Percentiles rank a stretch among this genome's conserved stretches.
Evolutionary conservation across 768 basidiomycete species (phyloP).

Genomic region (Mrakia gelida): DNA sequence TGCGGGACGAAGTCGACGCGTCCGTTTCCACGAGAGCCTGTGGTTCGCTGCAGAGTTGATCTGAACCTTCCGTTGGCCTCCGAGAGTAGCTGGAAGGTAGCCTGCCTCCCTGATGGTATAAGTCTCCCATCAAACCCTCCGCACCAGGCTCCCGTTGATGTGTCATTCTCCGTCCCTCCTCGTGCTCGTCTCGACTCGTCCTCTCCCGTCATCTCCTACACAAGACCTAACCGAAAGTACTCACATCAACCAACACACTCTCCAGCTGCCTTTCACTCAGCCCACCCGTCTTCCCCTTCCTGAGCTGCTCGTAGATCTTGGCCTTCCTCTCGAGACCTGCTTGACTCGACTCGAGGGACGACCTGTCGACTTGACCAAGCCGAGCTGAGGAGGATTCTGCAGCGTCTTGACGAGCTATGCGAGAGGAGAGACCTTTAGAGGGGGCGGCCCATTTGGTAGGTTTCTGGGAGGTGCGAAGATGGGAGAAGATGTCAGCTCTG

Average conservation of each 20-base stretch:
- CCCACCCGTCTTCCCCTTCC: conserved; percentile 72
- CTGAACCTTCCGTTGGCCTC: too few relatives aligned
- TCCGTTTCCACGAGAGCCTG: too few relatives aligned
- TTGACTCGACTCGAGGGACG: conserved; percentile 67
- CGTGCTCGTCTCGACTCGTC: neutral
- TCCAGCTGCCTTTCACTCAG: conserved; percentile 70
- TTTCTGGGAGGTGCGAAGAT: conserved; percentile 53
- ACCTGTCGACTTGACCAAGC: conserved; percentile 51
- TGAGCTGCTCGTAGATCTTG: conserved; percentile 71
- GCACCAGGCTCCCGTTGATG: too few relatives aligned
- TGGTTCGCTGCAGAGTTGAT: too few relatives aligned
- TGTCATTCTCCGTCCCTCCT: neutral
- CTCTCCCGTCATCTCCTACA: too few relatives aligned
- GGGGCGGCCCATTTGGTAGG: conserved; percentile 68
- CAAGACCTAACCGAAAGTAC: conserved; percentile 41
- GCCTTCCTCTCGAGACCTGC: conserved; percentile 71
- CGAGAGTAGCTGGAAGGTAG: too few relatives aligned
- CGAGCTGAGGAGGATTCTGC: conserved; percentile 52
- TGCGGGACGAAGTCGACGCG: neutral
- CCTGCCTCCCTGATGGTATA: too few relatives aligned
- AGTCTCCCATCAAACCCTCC: too few relatives aligned
- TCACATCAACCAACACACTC: conserved; percentile 68
- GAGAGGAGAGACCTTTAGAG: conserved; percentile 66
- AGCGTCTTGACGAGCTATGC: conserved; percentile 65
- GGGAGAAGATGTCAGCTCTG: neutral